A percentile compares a stretch with the other conserved stretches of the same genome.
Evolutionary conservation across 129 eudicot species (phyloP).

Genomic region (Flaveria brownii): DNA sequence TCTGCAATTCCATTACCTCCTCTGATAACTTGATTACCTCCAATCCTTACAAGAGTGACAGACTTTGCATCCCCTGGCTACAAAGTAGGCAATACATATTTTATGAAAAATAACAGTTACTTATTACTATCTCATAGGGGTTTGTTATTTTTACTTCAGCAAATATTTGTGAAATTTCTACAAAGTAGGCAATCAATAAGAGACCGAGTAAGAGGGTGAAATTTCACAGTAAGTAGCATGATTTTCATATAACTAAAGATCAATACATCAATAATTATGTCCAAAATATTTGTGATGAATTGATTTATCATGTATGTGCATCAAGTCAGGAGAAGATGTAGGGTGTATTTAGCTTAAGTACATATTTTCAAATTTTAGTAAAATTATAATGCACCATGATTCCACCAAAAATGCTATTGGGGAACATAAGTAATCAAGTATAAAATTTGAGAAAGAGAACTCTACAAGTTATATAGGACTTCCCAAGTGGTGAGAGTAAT

Average conservation of each 20-base stretch:
- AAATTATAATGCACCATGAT: conserved; percentile 16
- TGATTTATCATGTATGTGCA: background rate
- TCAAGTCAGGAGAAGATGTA: background rate
- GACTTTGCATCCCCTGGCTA: conserved; percentile 94
- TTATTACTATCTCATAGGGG: background rate
- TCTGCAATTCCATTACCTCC: conserved; percentile 90
- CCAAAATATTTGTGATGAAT: conserved; percentile 17
- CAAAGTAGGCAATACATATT: conserved; percentile 21
- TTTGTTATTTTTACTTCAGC: background rate
- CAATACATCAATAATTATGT: background rate
- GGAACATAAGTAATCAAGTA: background rate
- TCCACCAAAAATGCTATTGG: background rate
- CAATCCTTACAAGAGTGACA: conserved; percentile 73
- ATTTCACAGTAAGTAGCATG: background rate
- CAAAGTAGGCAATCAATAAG: too few species aligned
- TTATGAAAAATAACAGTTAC: background rate
- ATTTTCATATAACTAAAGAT: conserved; percentile 15
- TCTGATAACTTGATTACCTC: conserved; percentile 73
- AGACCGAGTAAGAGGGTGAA: background rate
- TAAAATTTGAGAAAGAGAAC: conserved; percentile 1
- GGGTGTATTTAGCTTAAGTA: background rate
- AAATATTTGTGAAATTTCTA: too few species aligned
- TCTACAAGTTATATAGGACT: conserved; percentile 8
- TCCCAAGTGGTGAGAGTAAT: conserved; percentile 22
- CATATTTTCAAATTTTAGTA: conserved; percentile 18